Base-by-base conservation (phyloP, 2,329 filamentous ascomycete genomes). In the Xylaria sp. region DNA sequence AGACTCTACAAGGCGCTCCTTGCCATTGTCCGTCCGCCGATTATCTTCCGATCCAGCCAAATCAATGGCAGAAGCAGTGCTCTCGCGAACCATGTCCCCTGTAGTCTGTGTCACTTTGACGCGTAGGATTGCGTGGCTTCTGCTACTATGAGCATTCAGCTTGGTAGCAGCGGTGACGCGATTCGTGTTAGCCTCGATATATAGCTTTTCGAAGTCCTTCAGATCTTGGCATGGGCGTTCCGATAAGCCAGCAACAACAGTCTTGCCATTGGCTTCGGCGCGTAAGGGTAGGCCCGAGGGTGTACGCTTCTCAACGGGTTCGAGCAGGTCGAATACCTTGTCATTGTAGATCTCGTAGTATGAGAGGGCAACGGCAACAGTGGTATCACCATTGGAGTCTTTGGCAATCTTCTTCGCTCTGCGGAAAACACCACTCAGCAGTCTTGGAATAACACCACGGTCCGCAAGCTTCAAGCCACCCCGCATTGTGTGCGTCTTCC, bases 321-420 rank as follows among this genome's bases (percentile, higher is more conserved):
- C 93, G 73, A 98, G 93, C 36, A 98, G 84, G 78, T 98, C 94
- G 76, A 91, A 97, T 21, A 97, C 94, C 78, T 95, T 95, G 83
- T 98, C 94, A 79, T 97, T 97, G 82, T 98, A 98, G 73, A 98
- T 97, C 79, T 98, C 94, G 82, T 97, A 97, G 82, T 98, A 98
- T 32, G 93, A 94, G 76, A 98, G 86, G 12, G 89, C 85, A 17
- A 97, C 93, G 8, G 88, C 83, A 24, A 97, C 92, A 1, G 83
- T 85, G 0, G 90, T 94, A 60, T 89, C 83, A 11, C 90, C 92
- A 4, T 85, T 84, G 1, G 90, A 87, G 75, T 97, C 94, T 80
- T 95, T 96, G 72, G 89, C 87, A 19, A 96, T 90, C 83, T 97
- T 97, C 80, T 93, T 92, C 71, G 91, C 91, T 68, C 93, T 86